These are phyloP conservation scores for Wickerhamiella sergipiensis DNA, from an alignment of 805 yeast genomes.

Conservation along the genomic window DNA sequence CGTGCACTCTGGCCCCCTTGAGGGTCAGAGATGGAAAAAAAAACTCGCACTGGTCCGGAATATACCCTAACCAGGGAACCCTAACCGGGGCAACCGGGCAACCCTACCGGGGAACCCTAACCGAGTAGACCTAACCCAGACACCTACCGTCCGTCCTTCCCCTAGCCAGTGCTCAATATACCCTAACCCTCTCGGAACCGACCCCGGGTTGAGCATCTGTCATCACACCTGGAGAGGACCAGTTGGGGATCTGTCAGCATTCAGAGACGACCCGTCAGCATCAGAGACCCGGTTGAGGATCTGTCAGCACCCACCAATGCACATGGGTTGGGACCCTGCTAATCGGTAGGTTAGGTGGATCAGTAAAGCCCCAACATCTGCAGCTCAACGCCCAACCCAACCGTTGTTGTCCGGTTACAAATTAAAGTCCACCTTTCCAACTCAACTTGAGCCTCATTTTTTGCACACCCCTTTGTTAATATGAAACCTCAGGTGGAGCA, in stretches of 20 bases:
- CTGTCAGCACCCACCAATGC: too few species aligned
- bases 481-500: slow-evolving; percentile 96
- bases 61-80: background rate
- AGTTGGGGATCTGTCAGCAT: too few species aligned
- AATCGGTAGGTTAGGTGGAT: background rate
- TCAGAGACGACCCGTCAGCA: too few species aligned
- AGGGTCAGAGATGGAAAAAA: background rate
- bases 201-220: too few species aligned
- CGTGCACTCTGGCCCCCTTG: background rate
- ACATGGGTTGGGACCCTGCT: background rate
- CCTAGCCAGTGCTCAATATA: too few species aligned
- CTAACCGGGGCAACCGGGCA: too few species aligned
- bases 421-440: background rate
- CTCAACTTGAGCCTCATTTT: background rate
- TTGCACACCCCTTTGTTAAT: slow-evolving; percentile 1
- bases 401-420: background rate
- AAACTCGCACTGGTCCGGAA: too few species aligned
- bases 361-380: background rate
- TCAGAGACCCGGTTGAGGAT: background rate
- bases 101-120: too few species aligned
- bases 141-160: too few species aligned
- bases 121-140: too few species aligned
- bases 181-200: too few species aligned
- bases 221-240: too few species aligned
- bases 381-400: background rate